Evolutionary conservation across 2,329 filamentous ascomycete genomes (phyloP).

Genomic region (Monosporascus sp.): DNA sequence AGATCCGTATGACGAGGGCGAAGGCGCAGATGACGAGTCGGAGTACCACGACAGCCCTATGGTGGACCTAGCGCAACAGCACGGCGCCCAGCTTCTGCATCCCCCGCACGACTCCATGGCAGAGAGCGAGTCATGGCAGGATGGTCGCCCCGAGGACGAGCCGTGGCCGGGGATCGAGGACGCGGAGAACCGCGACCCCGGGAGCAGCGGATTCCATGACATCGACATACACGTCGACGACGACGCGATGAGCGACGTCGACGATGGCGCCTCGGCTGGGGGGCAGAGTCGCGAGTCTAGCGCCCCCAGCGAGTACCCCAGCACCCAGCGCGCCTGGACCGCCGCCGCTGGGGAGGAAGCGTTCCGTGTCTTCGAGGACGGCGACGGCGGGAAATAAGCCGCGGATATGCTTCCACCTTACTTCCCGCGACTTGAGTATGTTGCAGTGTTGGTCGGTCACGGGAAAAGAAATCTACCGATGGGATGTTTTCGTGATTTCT

Average conservation of each 20-base stretch:
- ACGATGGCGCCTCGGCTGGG: slow-evolving; percentile 2
- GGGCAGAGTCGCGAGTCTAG: slow-evolving; percentile 18
- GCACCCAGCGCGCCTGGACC: slow-evolving; percentile 20
- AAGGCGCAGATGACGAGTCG: slow-evolving; percentile 26
- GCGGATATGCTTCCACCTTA: too few relatives aligned
- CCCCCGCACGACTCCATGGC: slow-evolving; percentile 2
- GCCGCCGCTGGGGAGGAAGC: slow-evolving; percentile 11
- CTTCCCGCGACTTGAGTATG: too few relatives aligned
- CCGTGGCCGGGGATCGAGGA: slow-evolving; percentile 55
- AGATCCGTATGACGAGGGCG: slow-evolving; percentile 32
- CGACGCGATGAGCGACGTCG: slow-evolving; percentile 20
- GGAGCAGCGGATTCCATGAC: background rate
- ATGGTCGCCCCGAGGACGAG: slow-evolving; percentile 44
- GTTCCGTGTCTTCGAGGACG: slow-evolving; percentile 14
- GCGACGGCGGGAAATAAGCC: slow-evolving; percentile 4
- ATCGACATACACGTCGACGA: slow-evolving; percentile 20
- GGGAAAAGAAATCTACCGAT: too few relatives aligned
- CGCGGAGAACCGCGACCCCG: slow-evolving; percentile 47
- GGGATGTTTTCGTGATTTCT: too few relatives aligned
- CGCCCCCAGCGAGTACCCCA: slow-evolving; percentile 25
- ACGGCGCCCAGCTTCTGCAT: slow-evolving; percentile 14
- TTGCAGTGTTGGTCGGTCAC: too few relatives aligned
- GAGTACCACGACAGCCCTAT: slow-evolving; percentile 22
- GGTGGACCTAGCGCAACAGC: slow-evolving; percentile 22
- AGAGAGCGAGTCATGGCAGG: slow-evolving; percentile 10